Conservation (phyloP, 352 stramenopile genomes). For the Plasmopara viticola region DNA sequence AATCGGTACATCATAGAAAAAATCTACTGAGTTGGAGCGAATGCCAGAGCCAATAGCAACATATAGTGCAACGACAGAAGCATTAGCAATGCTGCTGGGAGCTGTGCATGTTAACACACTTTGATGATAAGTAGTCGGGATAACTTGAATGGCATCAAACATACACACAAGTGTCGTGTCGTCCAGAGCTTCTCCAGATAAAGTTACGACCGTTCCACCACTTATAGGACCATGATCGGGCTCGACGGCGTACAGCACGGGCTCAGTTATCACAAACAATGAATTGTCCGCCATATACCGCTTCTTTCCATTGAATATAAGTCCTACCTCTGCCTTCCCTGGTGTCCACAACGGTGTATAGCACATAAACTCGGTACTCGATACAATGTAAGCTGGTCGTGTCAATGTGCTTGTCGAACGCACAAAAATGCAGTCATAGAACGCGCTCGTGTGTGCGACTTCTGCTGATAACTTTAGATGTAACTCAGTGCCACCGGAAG, state of each 20-base stretch:
- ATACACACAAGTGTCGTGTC: conserved; percentile 15
- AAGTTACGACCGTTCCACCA: conserved; percentile 23
- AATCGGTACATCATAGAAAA: conserved; percentile 21
- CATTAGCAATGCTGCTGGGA: conserved; percentile 6
- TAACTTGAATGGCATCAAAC: conserved; percentile 19
- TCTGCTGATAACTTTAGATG: conserved; percentile 17
- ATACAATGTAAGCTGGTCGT: conserved; percentile 22
- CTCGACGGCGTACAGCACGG: conserved; percentile 15
- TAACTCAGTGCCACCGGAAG: conserved; percentile 25
- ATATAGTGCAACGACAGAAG: conserved; percentile 4
- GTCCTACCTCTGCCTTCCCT: conserved; percentile 19
- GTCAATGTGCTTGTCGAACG: conserved; percentile 6
- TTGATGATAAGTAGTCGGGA: conserved; percentile 12
- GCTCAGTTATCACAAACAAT: conserved; percentile 22
- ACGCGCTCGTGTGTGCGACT: conserved; percentile 3
- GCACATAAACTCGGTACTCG: conserved; percentile 19
- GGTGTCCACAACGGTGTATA: conserved; percentile 25
- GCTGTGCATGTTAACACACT: conserved; percentile 18
- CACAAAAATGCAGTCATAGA: conserved; percentile 37
- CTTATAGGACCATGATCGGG: conserved; percentile 20
- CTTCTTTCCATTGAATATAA: conserved; percentile 20
- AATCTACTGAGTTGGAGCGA: conserved; percentile 25
- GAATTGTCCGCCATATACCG: conserved; percentile 12
- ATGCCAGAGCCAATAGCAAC: conserved; percentile 15
- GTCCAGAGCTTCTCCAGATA: conserved; percentile 19